Percentiles rank a stretch among this genome's conserved stretches.
Evolutionary conservation across 2,329 filamentous ascomycete genomes (phyloP).

Genomic region (Arthrobotrys sinensis): DNA sequence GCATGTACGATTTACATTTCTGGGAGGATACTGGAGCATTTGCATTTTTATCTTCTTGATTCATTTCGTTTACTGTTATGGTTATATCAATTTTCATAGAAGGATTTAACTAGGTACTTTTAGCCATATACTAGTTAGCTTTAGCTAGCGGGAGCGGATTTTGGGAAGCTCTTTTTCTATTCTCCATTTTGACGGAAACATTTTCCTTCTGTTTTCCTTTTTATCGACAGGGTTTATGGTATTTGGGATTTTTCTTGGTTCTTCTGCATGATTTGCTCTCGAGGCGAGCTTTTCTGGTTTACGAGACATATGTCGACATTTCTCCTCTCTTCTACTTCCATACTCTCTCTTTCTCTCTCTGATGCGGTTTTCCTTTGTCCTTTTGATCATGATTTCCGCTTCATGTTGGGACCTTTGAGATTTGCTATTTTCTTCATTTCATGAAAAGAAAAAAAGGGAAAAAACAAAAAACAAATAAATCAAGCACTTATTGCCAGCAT

Average conservation of each 20-base stretch:
- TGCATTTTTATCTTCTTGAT: slow-evolving; percentile 46
- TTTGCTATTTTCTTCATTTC: neutral
- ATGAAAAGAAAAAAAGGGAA: neutral
- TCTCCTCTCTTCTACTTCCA: slow-evolving; percentile 5
- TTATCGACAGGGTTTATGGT: slow-evolving; percentile 2
- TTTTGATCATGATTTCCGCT: neutral
- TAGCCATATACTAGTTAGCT: slow-evolving; percentile 24
- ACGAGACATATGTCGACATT: neutral
- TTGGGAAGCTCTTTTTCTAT: slow-evolving; percentile 37
- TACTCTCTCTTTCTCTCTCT: neutral
- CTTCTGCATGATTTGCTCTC: neutral
- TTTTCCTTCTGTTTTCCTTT: neutral
- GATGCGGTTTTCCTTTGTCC: slow-evolving; percentile 5
- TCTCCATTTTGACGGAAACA: slow-evolving; percentile 5
- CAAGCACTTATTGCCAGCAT: neutral
- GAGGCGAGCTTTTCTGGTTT: slow-evolving; percentile 11
- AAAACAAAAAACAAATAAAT: neutral
- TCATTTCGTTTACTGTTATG: slow-evolving; percentile 22
- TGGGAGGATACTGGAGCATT: slow-evolving; percentile 43
- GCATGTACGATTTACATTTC: slow-evolving; percentile 49
- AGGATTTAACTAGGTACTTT: slow-evolving; percentile 30
- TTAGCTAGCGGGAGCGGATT: slow-evolving; percentile 24
- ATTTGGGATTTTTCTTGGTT: neutral
- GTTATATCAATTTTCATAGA: slow-evolving; percentile 48
- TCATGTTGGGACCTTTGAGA: slow-evolving; percentile 2